Base-by-base conservation (phyloP, 768 basidiomycete genomes). In the Coprinopsis marcescibilis region DNA sequence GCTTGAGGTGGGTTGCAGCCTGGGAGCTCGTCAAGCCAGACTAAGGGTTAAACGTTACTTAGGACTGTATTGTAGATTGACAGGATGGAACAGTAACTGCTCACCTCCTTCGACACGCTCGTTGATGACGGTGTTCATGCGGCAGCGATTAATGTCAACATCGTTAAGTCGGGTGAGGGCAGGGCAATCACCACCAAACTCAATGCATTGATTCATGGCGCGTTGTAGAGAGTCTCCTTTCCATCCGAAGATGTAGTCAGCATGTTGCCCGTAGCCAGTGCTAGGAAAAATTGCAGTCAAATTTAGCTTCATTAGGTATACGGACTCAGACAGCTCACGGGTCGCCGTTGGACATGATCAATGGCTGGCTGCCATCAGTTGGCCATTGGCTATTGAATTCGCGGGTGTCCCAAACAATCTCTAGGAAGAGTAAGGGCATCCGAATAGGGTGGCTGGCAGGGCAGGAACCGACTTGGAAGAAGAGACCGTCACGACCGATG, bases 341-440 rank as follows among this genome's bases (percentile, higher is more conserved):
- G 36, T 46, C 45, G 29, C 45, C 45, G 14, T 17, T 34, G 35
- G 45, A 46, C 35, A 37, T 17, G 25, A 46, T 25, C 21, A 46
- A 46, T 12, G 45, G 45, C 24, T 46, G 45, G n/a, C 45, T 35
- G 32, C 43, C 35, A 17, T 33, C 30, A 21, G 25, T 27, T 12
- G 45, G 45, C 45, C 45, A 46, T 25, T 15, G 13, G 35, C 15
- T 37, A 15, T 36, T 37, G 35, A 46, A 46, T 46, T 46, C 35
- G 10, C 45, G 33, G n/a, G 45, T 46, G 20, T 46, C 45, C 45
- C 45, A 46, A 25, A 46, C 45, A n/a, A 46, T 46, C 27, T 46
- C 45, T 23, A 46, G 23, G 45, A 46, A 46, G 34, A 46, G 35
- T 12, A 46, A 23, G 1, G 45, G 45, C 45, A 46, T 36, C 8